These are phyloP conservation scores for Apiotrichum porosum DNA, from an alignment of 1,284 basidiomycete genomes.

Conservation along the genomic window DNA sequence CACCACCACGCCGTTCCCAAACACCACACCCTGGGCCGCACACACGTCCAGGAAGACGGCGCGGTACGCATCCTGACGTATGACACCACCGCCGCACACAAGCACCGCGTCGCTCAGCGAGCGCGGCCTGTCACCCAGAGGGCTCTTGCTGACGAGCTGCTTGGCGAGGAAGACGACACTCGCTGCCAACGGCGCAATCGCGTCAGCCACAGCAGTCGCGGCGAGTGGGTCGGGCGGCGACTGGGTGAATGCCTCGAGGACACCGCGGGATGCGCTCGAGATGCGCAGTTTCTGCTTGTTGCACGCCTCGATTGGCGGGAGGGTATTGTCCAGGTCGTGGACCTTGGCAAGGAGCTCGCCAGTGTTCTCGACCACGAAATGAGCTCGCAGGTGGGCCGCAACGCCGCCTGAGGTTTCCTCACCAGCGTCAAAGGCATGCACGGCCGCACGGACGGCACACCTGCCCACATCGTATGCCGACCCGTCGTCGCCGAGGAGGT, in stretches of 20 bases:
- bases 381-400: conserved; percentile 18
- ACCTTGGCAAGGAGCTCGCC: conserved; percentile 30
- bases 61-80: conserved; percentile 27
- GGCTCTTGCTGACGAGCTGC: conserved; percentile 12
- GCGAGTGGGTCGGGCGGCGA: conserved; percentile 27
- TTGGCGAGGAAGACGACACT: conserved; percentile 20
- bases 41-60: conserved; percentile 17
- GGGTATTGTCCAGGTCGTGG: conserved; percentile 29
- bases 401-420: conserved; percentile 20
- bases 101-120: conserved; percentile 16
- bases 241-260: conserved; percentile 17
- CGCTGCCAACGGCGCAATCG: conserved; percentile 17
- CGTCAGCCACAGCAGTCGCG: conserved; percentile 15
- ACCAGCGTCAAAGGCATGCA: conserved; percentile 29
- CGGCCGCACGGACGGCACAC: conserved; percentile 25
- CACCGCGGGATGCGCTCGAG: conserved; percentile 18
- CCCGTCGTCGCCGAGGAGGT: conserved; percentile 40
- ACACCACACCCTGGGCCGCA: conserved; percentile 18
- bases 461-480: conserved; percentile 33
- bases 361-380: conserved; percentile 26
- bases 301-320: conserved; percentile 21
- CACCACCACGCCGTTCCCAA: conserved; percentile 16
- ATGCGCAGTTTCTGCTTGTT: conserved; percentile 34
- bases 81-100: conserved; percentile 30
- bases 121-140: conserved; percentile 1